Conservation (phyloP, 257 asterid genomes). For the Ophiorrhiza pumila region DNA sequence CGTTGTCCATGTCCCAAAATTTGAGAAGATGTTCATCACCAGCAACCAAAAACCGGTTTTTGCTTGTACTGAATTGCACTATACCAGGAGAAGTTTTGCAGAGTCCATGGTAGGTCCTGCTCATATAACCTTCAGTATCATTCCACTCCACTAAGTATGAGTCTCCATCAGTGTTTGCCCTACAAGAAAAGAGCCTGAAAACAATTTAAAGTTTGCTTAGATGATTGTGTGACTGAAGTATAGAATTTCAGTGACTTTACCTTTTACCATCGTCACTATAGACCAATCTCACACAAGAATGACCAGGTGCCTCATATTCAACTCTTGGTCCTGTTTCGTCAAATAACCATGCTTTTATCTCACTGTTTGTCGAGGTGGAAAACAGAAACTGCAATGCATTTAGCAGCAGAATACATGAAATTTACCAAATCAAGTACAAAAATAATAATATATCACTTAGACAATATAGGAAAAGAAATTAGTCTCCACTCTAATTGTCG, state of each 20-base stretch:
- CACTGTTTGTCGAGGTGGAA: no score
- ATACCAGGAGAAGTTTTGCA: conserved; percentile 29
- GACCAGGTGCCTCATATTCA: no score
- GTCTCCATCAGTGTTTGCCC: no score
- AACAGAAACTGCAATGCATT: no score
- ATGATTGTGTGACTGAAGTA: neutral
- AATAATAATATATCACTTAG: neutral
- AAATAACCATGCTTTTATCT: no score
- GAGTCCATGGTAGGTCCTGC: no score
- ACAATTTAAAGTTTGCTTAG: conserved; percentile 7
- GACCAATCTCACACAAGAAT: conserved; percentile 51
- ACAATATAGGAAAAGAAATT: conserved; percentile 13
- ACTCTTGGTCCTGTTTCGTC: no score
- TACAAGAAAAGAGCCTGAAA: no score
- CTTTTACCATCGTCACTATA: conserved; percentile 51
- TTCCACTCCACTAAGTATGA: no score
- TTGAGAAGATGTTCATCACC: conserved; percentile 58
- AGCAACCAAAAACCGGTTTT: conserved; percentile 45
- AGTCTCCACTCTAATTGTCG: no score
- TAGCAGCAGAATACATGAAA: conserved; percentile 20
- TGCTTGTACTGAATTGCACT: conserved; percentile 42
- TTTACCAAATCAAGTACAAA: neutral
- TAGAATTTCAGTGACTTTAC: conserved; percentile 30
- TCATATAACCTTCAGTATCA: no score
- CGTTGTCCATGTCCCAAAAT: no score